Base-by-base conservation (phyloP, 2,329 filamentous ascomycete species). In the Helicocarpus griseus region DNA sequence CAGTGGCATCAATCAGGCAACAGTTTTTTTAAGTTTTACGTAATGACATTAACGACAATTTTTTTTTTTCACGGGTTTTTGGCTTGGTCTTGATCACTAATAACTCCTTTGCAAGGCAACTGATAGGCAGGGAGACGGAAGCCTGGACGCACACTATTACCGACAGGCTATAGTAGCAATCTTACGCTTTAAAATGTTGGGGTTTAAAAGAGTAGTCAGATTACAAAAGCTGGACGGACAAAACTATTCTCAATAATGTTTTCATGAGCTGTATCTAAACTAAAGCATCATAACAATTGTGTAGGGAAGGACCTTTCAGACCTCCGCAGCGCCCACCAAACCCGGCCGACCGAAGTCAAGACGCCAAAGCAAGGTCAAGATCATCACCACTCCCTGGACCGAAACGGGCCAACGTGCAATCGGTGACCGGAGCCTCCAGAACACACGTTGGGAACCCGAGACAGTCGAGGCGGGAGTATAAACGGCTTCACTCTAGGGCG, bases 371-470 rank as follows among this genome's bases (percentile, higher is more conserved):
- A 73, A 85, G 86, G 86, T 83, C 77, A 86, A 93, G 87, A 93
- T 94, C 89, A 93, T 93, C 86, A 89, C 83, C 85, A 83, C 85
- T 83, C 80, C 85, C 85, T 90, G 82, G 86, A 87, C 64, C 56
- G 83, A 47, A 84, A 47, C 57, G 58, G 51, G 57, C 59, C n/a
- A n/a, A 59, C 58, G 55, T 54, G 51, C 56, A 50, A 78, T 68
- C 68, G 68, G 61, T 60, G 58, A 58, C 60, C 61, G 52, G 50
- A 54, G 64, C 58, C 58, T 58, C 54, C 55, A 52, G 45, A 53
- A 49, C n/a, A 45, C 54, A 57, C 19, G 53, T 55, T n/a, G n/a
- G n/a, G n/a, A 53, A 57, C 57, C 50, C 48, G 51, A 51, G 38
- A 53, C 54, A 44, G 60, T 69, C 65, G 65, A 67, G 63, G 58